These are phyloP conservation scores for Silene vulgaris DNA, from an alignment of 179 eudicot genomes.

Conservation along the genomic window DNA sequence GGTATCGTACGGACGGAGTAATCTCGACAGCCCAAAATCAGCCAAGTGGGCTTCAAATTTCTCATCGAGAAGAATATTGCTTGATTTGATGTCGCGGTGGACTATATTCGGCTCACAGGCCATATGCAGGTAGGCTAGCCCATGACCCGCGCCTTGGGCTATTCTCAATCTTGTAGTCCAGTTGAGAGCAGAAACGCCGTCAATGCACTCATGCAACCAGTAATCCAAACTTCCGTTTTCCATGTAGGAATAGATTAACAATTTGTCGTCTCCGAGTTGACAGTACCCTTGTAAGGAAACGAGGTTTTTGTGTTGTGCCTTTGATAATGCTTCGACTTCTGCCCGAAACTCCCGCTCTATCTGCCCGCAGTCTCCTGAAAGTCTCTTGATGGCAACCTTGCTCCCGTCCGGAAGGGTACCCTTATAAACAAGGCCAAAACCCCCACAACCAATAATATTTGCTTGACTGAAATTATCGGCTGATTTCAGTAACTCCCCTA, in stretches of 20 bases:
- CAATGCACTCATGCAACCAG: conserved; percentile 78
- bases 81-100: conserved; percentile 82
- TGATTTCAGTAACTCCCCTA: conserved; percentile 60
- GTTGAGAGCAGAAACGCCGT: conserved; percentile 52
- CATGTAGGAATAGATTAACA: conserved; percentile 79
- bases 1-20: conserved; percentile 74
- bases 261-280: conserved; percentile 56
- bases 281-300: conserved; percentile 90
- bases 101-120: conserved; percentile 60
- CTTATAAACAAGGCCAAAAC: conserved; percentile 83
- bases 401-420: conserved; percentile 63
- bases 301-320: conserved; percentile 87
- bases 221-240: conserved; percentile 83
- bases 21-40: conserved; percentile 79
- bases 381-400: conserved; percentile 81
- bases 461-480: conserved; percentile 78
- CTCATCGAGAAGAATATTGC: conserved; percentile 80
- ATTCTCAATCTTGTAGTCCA: conserved; percentile 69
- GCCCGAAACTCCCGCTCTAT: conserved; percentile 95
- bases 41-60: conserved; percentile 86
- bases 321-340: conserved; percentile 84
- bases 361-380: conserved; percentile 92
- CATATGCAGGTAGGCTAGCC: conserved; percentile 67
- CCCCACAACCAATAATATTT: conserved; percentile 88
- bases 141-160: conserved; percentile 78